Evolutionary conservation across 2,329 filamentous ascomycete genomes (phyloP).

Genomic region (Balansia obtecta): DNA sequence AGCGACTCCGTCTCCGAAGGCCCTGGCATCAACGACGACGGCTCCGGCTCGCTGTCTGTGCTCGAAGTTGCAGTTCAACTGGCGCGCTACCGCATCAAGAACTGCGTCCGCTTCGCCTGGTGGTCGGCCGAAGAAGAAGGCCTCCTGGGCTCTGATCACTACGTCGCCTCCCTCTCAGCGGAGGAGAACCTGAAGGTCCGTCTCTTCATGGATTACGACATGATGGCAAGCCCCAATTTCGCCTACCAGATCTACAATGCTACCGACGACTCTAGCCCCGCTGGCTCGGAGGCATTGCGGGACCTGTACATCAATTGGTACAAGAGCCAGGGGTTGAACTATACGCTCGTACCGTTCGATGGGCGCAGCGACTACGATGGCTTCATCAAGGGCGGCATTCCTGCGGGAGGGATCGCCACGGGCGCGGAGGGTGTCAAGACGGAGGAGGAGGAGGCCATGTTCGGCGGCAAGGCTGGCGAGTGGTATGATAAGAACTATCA

Average conservation of each 20-base stretch:
- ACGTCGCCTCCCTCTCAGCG: constrained; percentile 39
- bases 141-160: constrained; percentile 50
- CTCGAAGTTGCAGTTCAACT: constrained; percentile 51
- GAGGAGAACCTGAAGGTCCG: constrained; percentile 52
- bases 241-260: constrained; percentile 60
- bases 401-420: constrained; percentile 63
- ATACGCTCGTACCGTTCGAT: constrained; percentile 62
- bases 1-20: constrained; percentile 50
- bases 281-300: constrained; percentile 57
- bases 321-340: constrained; percentile 45
- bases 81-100: constrained; percentile 44
- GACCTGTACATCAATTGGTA: constrained; percentile 59
- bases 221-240: constrained; percentile 55
- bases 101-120: constrained; percentile 56
- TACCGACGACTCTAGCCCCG: constrained; percentile 57
- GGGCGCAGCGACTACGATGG: constrained; percentile 70
- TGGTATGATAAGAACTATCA: constrained; percentile 51
- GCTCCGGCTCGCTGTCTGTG: constrained; percentile 50
- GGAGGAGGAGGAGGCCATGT: constrained; percentile 47
- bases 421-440: constrained; percentile 71
- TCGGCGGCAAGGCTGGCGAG: constrained; percentile 56
- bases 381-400: constrained; percentile 62
- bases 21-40: constrained; percentile 69
- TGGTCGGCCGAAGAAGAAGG: constrained; percentile 58
- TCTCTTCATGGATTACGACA: constrained; percentile 59